Evolutionary conservation across 495 filamentous ascomycete genomes (phyloP).

Genomic region (Aspergillus biplanus): DNA sequence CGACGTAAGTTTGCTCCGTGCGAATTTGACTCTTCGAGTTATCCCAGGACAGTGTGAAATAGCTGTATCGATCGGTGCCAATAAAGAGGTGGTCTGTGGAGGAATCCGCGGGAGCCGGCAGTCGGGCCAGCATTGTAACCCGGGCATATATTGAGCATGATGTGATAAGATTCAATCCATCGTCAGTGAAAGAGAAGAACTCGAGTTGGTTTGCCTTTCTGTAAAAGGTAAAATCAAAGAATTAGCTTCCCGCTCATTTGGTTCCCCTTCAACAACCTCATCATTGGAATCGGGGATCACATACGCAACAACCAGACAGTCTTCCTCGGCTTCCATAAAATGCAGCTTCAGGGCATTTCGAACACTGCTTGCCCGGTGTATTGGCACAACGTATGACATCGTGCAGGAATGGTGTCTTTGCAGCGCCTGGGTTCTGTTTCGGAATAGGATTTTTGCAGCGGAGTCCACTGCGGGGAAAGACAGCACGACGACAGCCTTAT

Average conservation of each 20-base stretch:
- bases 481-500: slow-evolving; percentile 9
- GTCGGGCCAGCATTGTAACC: slow-evolving; percentile 80
- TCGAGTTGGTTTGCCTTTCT: slow-evolving; percentile 94
- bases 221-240: slow-evolving; percentile 12
- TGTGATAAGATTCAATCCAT: slow-evolving; percentile 63
- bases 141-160: slow-evolving; percentile 77
- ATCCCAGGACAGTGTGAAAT: slow-evolving; percentile 90
- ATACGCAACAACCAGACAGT: slow-evolving; percentile 87
- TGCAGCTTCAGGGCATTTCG: slow-evolving; percentile 82
- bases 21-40: slow-evolving; percentile 58
- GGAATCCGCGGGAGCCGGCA: slow-evolving; percentile 70
- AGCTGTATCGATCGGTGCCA: slow-evolving; percentile 84
- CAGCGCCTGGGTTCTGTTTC: neutral
- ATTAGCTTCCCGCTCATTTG: slow-evolving; percentile 15
- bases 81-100: slow-evolving; percentile 87
- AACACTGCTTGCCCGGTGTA: slow-evolving; percentile 88
- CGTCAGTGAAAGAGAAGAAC: slow-evolving; percentile 66
- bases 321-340: slow-evolving; percentile 71
- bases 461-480: slow-evolving; percentile 15
- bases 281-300: slow-evolving; percentile 30
- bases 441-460: slow-evolving; percentile 3
- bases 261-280: neutral
- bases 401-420: slow-evolving; percentile 2
- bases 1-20: slow-evolving; percentile 70
- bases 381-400: slow-evolving; percentile 97